phyloP scores from a whole-genome alignment of 306 rosid genomes.

The Quercus berberidifolia region DNA sequence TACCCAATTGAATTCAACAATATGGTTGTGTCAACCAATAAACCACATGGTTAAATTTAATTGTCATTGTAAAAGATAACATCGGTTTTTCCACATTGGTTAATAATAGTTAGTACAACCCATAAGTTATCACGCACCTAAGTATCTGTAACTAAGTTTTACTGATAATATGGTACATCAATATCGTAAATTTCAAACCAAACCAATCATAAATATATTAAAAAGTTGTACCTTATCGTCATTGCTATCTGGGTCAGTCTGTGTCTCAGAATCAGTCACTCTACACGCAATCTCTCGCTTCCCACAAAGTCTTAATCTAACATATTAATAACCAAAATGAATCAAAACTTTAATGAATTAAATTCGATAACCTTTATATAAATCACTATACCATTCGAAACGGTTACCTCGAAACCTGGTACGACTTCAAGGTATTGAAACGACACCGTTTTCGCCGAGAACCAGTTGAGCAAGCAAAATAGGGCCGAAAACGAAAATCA shows the following conservation, averaged over 20 bases:
- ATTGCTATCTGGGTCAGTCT: conserved; percentile 46
- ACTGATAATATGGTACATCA: too few relatives aligned
- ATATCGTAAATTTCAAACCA: not conserved
- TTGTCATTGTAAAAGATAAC: too few relatives aligned
- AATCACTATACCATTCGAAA: not conserved
- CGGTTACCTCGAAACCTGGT: conserved; percentile 39
- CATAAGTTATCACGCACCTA: too few relatives aligned
- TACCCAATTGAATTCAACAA: too few relatives aligned
- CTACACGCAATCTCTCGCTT: conserved; percentile 57
- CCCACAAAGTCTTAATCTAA: conserved; percentile 20
- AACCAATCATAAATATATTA: not conserved
- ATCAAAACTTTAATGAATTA: not conserved
- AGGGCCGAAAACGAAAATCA: conserved; percentile 53
- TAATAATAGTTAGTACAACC: too few relatives aligned
- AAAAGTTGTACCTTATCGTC: conserved; percentile 56
- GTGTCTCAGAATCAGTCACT: conserved; percentile 57
- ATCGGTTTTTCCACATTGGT: too few relatives aligned
- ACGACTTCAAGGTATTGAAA: conserved; percentile 29
- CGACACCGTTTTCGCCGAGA: conserved; percentile 28
- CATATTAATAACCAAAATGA: conserved; percentile 11
- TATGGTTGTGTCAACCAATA: too few relatives aligned
- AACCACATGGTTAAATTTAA: too few relatives aligned
- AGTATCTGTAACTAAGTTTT: too few relatives aligned
- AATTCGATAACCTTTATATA: not conserved
- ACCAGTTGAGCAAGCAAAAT: conserved; percentile 23